A percentile compares a stretch with the other conserved stretches of the same genome.
Evolutionary conservation across 2,329 filamentous ascomycete species (phyloP).

Genomic region (Epichloe uncinata): DNA sequence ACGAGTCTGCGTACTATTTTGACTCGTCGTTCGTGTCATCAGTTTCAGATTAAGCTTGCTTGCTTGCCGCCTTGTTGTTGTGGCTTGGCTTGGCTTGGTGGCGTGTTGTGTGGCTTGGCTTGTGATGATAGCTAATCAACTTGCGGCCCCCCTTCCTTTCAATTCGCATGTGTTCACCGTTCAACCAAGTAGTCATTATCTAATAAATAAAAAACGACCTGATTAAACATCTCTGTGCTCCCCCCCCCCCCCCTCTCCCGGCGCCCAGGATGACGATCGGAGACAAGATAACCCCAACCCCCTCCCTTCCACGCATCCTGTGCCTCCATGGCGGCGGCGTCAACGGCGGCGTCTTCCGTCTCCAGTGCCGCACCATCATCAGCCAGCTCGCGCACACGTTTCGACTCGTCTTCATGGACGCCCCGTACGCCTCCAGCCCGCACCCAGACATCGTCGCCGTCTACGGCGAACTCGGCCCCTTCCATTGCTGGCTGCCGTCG

Average conservation of each 20-base stretch:
- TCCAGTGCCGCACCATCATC: slow-evolving; percentile 47
- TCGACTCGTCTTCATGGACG: slow-evolving; percentile 61
- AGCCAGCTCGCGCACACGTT: slow-evolving; percentile 40
- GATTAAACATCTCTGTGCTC: not conserved
- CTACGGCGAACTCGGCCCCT: slow-evolving; percentile 54
- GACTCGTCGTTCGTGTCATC: not conserved
- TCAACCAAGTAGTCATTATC: too few relatives aligned
- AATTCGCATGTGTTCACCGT: too few relatives aligned
- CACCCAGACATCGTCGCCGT: slow-evolving; percentile 50
- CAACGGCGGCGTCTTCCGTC: slow-evolving; percentile 54
- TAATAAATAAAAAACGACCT: too few relatives aligned
- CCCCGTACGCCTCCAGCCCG: slow-evolving; percentile 47
- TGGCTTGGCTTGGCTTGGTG: not conserved
- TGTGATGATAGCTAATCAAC: too few relatives aligned
- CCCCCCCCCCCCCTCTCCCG: too few relatives aligned
- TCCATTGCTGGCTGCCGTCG: slow-evolving; percentile 50
- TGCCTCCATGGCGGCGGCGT: slow-evolving; percentile 73
- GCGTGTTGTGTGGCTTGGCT: too few relatives aligned
- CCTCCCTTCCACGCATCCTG: slow-evolving; percentile 49
- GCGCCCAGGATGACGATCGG: not conserved
- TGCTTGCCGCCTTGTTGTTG: not conserved
- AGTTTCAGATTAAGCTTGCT: too few relatives aligned
- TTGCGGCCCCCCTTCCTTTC: too few relatives aligned
- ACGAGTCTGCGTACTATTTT: not conserved
- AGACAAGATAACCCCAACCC: not conserved